Evolutionary conservation across 768 basidiomycete species (phyloP), one percentile per base, ranked within the genome.

Genomic region (Cubamyces sp.): DNA sequence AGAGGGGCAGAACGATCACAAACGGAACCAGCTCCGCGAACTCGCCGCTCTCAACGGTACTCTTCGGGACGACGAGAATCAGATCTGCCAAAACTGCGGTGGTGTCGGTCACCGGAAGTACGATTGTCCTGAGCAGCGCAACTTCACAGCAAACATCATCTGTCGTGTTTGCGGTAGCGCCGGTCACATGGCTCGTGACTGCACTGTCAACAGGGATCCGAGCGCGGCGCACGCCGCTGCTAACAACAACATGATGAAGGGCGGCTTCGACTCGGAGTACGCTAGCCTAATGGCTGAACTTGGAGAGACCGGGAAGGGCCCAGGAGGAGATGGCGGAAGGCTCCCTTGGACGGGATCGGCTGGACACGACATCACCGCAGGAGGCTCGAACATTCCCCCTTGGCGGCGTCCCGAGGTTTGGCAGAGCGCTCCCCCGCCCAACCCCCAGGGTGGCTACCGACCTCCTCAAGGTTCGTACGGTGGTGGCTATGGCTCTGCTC

Each of bases 1-100:
- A 6, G 97, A 99, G 80, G 97, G 96, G 30, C 95, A 99, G 78
- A 99, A 99, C 74, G 96, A 97, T 70, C 97, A 99, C 81, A 99
- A 99, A 76, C 91, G 96, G 55, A 98, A 96, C 72, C 97, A 99
- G 77, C 87, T 99, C 47, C 92, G 97, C 69, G 97, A 99, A 74
- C 84, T 99, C 48, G 97, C 97, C 18, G 95, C 95, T 19, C 79
- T 99, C 59, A 99, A 99, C 73, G 97, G 97, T 78, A 99, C 97
- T 47, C 88, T 99, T 58, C 95, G 97, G 69, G 97, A 99, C 72
- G 97, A 99, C 74, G 97, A 99, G 80, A 98, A 98, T 73, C 97
- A 99, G 77, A 88, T 98, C 64, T 99, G 97, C 79, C 96, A 98
- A 79, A 96, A 96, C 72, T 96, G 92, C 74, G 94, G 92, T 71